Conservation (phyloP, 2,329 filamentous ascomycete species). For the Xylariaceae sp. region DNA sequence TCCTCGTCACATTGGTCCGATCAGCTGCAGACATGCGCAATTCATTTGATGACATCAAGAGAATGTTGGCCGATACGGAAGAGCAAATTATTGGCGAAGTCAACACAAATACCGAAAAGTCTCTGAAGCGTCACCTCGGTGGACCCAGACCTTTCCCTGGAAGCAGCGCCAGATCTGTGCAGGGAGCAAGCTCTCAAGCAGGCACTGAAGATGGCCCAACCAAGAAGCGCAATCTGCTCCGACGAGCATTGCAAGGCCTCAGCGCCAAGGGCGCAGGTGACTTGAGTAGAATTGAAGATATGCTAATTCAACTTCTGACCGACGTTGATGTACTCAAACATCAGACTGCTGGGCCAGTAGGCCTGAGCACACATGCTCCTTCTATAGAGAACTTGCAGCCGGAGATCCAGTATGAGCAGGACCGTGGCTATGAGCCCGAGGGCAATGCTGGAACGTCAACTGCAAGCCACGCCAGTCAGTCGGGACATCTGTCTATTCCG, state of each 20-base stretch:
- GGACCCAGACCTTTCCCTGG: constrained; percentile 82
- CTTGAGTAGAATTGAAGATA: constrained; percentile 81
- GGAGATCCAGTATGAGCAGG: constrained; percentile 63
- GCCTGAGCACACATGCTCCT: constrained; percentile 48
- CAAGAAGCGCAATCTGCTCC: constrained; percentile 93
- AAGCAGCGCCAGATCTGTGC: constrained; percentile 58
- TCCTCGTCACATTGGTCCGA: constrained; percentile 88
- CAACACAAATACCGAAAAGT: constrained; percentile 84
- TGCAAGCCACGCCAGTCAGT: constrained; percentile 69
- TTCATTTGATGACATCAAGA: constrained; percentile 93
- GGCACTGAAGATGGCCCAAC: constrained; percentile 58
- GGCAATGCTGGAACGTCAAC: constrained; percentile 74
- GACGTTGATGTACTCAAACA: constrained; percentile 84
- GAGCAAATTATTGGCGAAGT: constrained; percentile 82
- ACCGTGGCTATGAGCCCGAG: constrained; percentile 78
- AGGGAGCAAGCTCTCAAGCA: constrained; percentile 51
- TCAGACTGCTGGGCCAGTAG: constrained; percentile 45
- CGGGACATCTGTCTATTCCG: constrained; percentile 68
- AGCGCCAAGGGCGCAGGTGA: constrained; percentile 86
- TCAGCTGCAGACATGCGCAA: constrained; percentile 96
- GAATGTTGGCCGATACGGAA: constrained; percentile 85
- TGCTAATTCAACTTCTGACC: constrained; percentile 86
- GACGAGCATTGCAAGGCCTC: constrained; percentile 85
- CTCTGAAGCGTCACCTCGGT: constrained; percentile 76
- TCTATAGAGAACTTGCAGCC: constrained; percentile 69